Base-by-base conservation (phyloP, 805 yeast species). In the Ogataea sp. region DNA sequence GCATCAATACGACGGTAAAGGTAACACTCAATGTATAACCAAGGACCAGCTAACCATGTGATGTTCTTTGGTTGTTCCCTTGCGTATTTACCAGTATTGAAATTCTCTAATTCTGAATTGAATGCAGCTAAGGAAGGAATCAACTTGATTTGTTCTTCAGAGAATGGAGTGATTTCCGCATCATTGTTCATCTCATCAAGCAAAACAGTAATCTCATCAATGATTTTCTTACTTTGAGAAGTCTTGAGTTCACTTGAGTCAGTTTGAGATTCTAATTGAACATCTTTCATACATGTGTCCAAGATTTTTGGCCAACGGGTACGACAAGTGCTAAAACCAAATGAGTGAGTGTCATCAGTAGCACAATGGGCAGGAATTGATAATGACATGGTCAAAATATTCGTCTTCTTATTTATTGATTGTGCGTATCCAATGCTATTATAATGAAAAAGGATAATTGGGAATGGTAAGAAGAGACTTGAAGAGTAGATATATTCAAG, bases 301-400 rank as follows among this genome's bases (percentile, higher is more conserved):
- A 89, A 54, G 47, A 93, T 86, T 40, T 76, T 77, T 23, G 95
- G 90, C 97, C 97, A 93, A 59, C 98, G 79, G 28, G 68, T 67
- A 45, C 75, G 70, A 9, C 85, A 83, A 0, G 97, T 88, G 27
- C 75, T 68, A 54, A 73, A 78, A 9, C 95, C 97, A 58, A 93
- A 93, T 3, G 96, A 84, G 42, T 70, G 72, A 29, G 67, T 59
- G 52, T 87, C 95, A 55, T 72, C 72, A 58, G 83, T 85, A 55
- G 61, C 67, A 56, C 81, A 84, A 5, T 68, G 65, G 4, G 51
- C 52, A 6, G 83, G 82, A 10, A 30, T 30, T 6, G 26, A 8
- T 8, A 23, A 8, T 23, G 26, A 7, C 11, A 11, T 8, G 10
- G 11, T 23, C 10, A 23, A 7, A 23, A 23, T 23, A 23, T 23